A percentile compares a stretch with the other conserved stretches of the same genome.
Conservation (phyloP, 148 eudicot species). For the Chenopodium quinoa region DNA sequence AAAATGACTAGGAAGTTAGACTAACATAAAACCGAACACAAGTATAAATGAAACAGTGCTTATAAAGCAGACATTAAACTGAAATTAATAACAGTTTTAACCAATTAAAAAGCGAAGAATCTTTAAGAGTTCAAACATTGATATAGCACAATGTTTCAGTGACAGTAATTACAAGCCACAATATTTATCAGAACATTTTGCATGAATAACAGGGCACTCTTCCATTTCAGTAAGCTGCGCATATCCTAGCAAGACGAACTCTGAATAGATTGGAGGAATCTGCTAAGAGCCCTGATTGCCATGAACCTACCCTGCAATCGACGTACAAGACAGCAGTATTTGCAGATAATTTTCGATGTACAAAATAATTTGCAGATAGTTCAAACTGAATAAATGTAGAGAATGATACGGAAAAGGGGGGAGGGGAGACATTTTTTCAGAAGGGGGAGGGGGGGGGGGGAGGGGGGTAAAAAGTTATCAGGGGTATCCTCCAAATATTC, state of each 20-base stretch:
- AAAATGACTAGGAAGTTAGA: too few relatives aligned
- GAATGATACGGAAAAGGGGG: background rate
- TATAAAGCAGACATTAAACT: too few relatives aligned
- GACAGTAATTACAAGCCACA: background rate
- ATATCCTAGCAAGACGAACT: conserved; percentile 1
- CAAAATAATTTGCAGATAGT: background rate
- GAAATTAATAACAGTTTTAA: too few relatives aligned
- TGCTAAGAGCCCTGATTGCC: background rate
- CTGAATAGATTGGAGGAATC: background rate
- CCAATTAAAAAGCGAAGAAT: too few relatives aligned
- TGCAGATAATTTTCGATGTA: background rate
- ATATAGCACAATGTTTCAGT: background rate
- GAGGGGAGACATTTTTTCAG: background rate
- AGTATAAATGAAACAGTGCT: too few relatives aligned
- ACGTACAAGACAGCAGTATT: background rate
- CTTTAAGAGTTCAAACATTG: too few relatives aligned
- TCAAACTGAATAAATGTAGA: background rate
- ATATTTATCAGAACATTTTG: background rate
- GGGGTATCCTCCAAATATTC: background rate
- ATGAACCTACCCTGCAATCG: conserved; percentile 12
- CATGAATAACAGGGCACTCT: background rate
- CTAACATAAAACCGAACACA: too few relatives aligned
- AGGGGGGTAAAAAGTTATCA: background rate
- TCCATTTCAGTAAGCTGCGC: background rate
- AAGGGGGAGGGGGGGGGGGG: too few relatives aligned